Evolutionary conservation across 139 green algal species (phyloP), one percentile per base, ranked within the genome.

Genomic region (Coccomyxa sp.): DNA sequence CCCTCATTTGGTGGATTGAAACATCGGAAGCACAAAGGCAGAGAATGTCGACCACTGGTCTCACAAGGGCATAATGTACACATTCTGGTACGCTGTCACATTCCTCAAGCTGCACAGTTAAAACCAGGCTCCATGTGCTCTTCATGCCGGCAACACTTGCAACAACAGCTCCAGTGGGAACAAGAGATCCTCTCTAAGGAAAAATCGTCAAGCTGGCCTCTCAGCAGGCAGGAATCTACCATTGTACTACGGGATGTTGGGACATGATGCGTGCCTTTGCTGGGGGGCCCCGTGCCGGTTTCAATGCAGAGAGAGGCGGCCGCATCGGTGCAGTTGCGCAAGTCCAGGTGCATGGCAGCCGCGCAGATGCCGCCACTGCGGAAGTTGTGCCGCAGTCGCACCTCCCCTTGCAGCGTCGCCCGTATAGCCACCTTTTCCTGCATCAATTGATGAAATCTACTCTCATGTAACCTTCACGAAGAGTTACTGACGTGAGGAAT

Each of bases 361-460:
- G 90, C 63, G 68, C 89, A 94, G 59, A 91, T 77, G 1, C 82
- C 76, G 15, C 84, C 75, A 14, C 58, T 28, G 1, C 77, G 31
- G 82, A 96, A 96, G 87, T 94, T 90, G 77, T 95, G 90, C 32
- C 27, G 67, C 57, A 93, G 28, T 1, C 0, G 28, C 15, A 25
- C 13, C 17, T 45, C 38, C 0, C 85, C 84, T 25, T 51, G 10
- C 21, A 87, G 77, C 77, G 87, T 28, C 10, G 77, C 67, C 13
- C 83, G 82, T 28, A 89, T 76, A 14, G 85, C 74, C 30, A 79
- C 76, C 27, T 45, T 45, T 10, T 75, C 75, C 68, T 86, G 83
- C 80, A 81, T 31, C 16, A 68, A 83, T 60, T 13, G 77, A 51
- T 51, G 38, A 86, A 63, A 76, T 80, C 30, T 66, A 67, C 23